Conservation (phyloP, 352 stramenopile species). For the Blastocystis sp. region DNA sequence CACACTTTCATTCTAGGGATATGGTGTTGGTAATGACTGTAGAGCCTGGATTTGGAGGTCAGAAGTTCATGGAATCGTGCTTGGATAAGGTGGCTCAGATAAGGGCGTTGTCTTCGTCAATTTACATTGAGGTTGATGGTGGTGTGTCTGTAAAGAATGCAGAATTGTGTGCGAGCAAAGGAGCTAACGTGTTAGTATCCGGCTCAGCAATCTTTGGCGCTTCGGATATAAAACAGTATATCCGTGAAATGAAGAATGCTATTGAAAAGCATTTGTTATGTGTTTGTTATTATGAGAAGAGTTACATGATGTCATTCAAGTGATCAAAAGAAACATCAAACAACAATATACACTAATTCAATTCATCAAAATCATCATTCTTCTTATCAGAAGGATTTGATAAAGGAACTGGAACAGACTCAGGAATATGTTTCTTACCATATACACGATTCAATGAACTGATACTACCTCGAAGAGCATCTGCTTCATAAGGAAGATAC, state of each 20-base stretch:
- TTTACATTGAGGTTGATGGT: conserved; percentile 94
- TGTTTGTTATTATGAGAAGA: conserved; percentile 3
- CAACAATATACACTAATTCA: neutral
- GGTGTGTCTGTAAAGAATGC: conserved; percentile 71
- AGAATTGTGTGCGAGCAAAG: conserved; percentile 63
- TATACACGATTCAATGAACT: conserved; percentile 59
- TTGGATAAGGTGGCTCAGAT: conserved; percentile 84
- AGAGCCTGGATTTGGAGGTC: conserved; percentile 88
- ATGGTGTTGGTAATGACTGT: conserved; percentile 96
- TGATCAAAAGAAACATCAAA: neutral
- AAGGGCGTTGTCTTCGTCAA: conserved; percentile 78
- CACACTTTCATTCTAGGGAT: conserved; percentile 67
- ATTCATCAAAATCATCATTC: conserved; percentile 43
- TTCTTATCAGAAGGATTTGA: neutral
- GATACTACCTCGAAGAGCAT: conserved; percentile 62
- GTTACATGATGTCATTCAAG: neutral
- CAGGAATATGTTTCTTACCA: conserved; percentile 36
- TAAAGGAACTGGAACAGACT: neutral
- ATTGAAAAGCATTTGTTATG: conserved; percentile 68
- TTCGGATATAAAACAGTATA: conserved; percentile 70
- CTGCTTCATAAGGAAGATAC: conserved; percentile 65
- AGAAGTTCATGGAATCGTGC: conserved; percentile 90
- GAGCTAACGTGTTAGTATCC: conserved; percentile 92
- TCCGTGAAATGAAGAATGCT: conserved; percentile 75
- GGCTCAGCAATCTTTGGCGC: conserved; percentile 85